Base-by-base conservation (phyloP, 805 yeast species). In the Schizosaccharomyces cryophilus region DNA sequence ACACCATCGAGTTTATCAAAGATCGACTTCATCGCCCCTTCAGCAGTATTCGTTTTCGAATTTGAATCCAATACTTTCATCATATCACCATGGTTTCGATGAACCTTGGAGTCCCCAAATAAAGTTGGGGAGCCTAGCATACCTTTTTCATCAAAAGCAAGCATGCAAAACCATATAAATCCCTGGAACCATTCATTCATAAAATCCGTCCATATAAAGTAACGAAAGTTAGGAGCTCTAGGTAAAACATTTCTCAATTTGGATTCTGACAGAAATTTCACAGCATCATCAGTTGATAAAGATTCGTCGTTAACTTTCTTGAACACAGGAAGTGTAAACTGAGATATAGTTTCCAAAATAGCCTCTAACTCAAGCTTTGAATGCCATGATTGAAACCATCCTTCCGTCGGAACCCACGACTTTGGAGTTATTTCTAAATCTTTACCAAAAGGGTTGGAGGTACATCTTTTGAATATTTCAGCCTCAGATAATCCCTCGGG, bases 351-450 rank as follows among this genome's bases (percentile, higher is more conserved):
- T 58, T n/a, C 65, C 66, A 60, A 64, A 61, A 61, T 68, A 66
- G 60, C 61, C 21, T 66, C 61, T 66, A 68, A 7, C 68, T 69
- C n/a, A 67, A 64, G 77, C 77, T 64, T 67, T 75, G 0, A 85
- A 85, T 21, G 80, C 76, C 85, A 86, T 80, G 0, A 79, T 73
- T 54, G 26, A 6, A 60, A 30, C 62, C 62, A 60, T 5, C 51
- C 30, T 15, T 60, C n/a, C 5, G 62, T 31, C 1, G 60, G 51
- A 5, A 1, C 15, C 31, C 54, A 60, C n/a, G 24, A 24, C 15
- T 60, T n/a, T 29, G 21, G 4, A 13, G 26, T 19, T 9, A 19
- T 11, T n/a, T 31, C 35, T 30, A 21, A 1, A 38, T 24, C 42
- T 21, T 38, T 60, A 19, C 35, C 59, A 21, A 19, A 45, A 17